Evolutionary conservation across 2,329 filamentous ascomycete genomes (phyloP).

Genomic region (Fusarium sp.): DNA sequence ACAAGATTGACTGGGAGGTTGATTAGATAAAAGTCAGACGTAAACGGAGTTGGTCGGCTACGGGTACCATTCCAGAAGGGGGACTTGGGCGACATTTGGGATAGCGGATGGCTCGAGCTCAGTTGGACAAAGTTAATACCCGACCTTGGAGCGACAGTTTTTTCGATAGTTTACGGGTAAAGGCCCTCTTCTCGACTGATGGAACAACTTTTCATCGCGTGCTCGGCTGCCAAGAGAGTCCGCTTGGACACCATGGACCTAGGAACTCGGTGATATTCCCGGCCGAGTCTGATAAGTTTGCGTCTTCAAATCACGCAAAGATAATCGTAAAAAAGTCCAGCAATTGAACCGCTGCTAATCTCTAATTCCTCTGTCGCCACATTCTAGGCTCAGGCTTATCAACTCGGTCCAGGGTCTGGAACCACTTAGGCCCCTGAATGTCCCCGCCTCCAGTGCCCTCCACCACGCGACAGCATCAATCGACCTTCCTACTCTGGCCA

Average conservation of each 20-base stretch:
- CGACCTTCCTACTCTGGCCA: constrained; percentile 27
- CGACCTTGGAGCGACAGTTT: constrained; percentile 5
- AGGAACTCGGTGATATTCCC: not conserved
- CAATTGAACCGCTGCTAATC: not conserved
- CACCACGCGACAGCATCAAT: constrained; percentile 24
- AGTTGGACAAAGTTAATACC: constrained; percentile 11
- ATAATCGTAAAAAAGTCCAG: not conserved
- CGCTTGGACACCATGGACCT: not conserved
- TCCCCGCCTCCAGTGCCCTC: not conserved
- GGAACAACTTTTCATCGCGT: not conserved
- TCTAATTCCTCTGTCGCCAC: not conserved
- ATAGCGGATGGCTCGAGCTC: not conserved
- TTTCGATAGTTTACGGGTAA: not conserved
- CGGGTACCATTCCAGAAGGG: constrained; percentile 22
- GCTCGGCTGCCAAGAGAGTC: not conserved
- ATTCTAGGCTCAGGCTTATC: not conserved
- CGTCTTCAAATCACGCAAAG: not conserved
- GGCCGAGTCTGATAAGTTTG: not conserved
- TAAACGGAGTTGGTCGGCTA: constrained; percentile 10
- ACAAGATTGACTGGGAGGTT: constrained; percentile 4
- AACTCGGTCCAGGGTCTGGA: constrained; percentile 16
- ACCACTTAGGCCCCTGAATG: constrained; percentile 4
- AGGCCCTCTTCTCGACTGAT: not conserved
- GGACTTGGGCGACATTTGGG: constrained; percentile 8
- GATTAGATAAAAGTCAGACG: constrained; percentile 5